These are phyloP conservation scores for Thalassiosira sp. DNA, from an alignment of 352 stramenopile species.

Conservation along the genomic window DNA sequence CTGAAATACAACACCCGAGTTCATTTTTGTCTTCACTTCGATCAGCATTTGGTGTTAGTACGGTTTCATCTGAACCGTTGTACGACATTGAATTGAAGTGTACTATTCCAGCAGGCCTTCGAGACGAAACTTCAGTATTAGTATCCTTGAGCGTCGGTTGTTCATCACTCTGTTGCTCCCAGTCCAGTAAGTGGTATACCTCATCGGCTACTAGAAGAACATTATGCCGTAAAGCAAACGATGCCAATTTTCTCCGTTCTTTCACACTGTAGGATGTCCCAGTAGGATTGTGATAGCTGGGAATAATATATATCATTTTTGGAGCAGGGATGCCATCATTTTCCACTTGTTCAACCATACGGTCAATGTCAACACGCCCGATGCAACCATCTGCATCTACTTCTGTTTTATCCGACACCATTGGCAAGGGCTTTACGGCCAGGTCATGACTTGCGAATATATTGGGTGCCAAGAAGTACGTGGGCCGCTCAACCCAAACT, in stretches of 20 bases:
- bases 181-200: constrained; percentile 91
- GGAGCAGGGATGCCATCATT: constrained; percentile 56
- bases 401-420: constrained; percentile 84
- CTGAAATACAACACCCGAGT: too few species aligned
- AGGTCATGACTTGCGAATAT: constrained; percentile 91
- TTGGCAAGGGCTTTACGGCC: constrained; percentile 83
- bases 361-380: constrained; percentile 77
- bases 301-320: constrained; percentile 91
- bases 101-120: constrained; percentile 54
- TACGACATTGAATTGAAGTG: too few species aligned
- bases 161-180: constrained; percentile 59
- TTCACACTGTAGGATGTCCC: constrained; percentile 83
- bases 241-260: constrained; percentile 83
- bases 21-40: too few species aligned
- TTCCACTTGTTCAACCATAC: constrained; percentile 63
- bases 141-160: background rate
- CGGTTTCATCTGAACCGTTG: too few species aligned
- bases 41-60: too few species aligned
- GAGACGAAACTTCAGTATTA: constrained; percentile 1
- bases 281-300: constrained; percentile 93
- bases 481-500: constrained; percentile 90
- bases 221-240: constrained; percentile 84
- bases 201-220: constrained; percentile 91
- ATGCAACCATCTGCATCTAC: constrained; percentile 50
- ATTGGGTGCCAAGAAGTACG: constrained; percentile 90